Evolutionary conservation across 2,329 filamentous ascomycete species (phyloP).

Genomic region (Paracoccidioides lutzii): DNA sequence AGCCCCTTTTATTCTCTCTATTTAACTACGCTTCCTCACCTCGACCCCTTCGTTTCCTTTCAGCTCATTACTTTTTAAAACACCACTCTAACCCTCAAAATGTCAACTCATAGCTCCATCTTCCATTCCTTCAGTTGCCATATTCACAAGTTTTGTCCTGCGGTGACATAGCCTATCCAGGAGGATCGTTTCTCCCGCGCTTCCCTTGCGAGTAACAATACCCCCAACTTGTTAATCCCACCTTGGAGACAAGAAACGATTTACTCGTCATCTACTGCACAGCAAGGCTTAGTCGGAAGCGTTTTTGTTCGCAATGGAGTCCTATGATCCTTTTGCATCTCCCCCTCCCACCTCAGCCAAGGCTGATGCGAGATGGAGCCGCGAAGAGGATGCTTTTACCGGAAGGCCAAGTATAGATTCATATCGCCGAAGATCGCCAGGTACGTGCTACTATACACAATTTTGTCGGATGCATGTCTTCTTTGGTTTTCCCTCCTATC

Average conservation of each 20-base stretch:
- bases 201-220: background rate
- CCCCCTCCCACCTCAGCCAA: slow-evolving; percentile 19
- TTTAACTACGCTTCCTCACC: slow-evolving; percentile 10
- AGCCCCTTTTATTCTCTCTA: background rate
- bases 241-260: background rate
- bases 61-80: slow-evolving; percentile 14
- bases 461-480: background rate
- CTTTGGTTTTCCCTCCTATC: background rate
- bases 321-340: slow-evolving; percentile 35
- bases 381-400: slow-evolving; percentile 29
- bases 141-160: slow-evolving; percentile 3
- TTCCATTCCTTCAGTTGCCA: slow-evolving; percentile 1
- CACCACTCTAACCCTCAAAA: slow-evolving; percentile 26
- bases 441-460: slow-evolving; percentile 19
- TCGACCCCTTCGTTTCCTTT: slow-evolving; percentile 12
- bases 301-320: slow-evolving; percentile 28
- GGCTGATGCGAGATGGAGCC: slow-evolving; percentile 23
- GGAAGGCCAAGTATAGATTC: slow-evolving; percentile 24
- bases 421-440: slow-evolving; percentile 35
- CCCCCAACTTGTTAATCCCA: background rate
- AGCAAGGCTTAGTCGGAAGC: background rate
- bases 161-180: slow-evolving; percentile 6
- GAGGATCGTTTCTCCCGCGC: background rate
- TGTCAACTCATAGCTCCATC: slow-evolving; percentile 25
- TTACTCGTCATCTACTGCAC: background rate